Base-by-base conservation (phyloP, 177 flowering plant species). In the Vitis hybrid region DNA sequence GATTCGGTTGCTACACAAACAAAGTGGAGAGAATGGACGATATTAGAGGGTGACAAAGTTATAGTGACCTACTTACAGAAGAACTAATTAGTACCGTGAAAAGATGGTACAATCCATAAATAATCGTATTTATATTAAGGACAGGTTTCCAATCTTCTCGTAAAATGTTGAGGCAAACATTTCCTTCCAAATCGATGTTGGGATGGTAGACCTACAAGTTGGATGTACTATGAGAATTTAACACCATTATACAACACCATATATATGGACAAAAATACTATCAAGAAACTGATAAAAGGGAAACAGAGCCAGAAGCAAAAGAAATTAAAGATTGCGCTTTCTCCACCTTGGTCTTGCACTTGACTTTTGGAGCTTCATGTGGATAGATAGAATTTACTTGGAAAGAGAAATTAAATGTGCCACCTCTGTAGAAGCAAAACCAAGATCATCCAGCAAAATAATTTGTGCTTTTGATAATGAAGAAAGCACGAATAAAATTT, bases 141-240 rank as follows among this genome's bases (percentile, higher is more conserved):
- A 89, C 93, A 21, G 91, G 91, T 67, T 89, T 89, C 93, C 93
- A 89, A 68, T 89, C 93, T 80, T 89, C 93, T 56, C 93, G 68
- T 49, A 89, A 70, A 68, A 89, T 85, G 81, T 89, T 89, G 65
- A 87, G 85, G 75, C 91, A 87, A 12, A 89, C 91, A 74, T 86
- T 89, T 71, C 91, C 91, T 74, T 88, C 91, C 79, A 89, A 74
- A 77, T 89, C 90, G 46, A 89, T 88, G 64, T 89, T 89, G 2
- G 94, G 92, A 73, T 89, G 94, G 73, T 88, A 89, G 4, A 88
- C 84, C 94, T 89, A 81, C 70, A 74, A 69, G 7, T 64, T 9
- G 16, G 49, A n/a, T 56, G 13, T 3, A 11, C 57, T n/a, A 49
- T 4, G 18, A 19, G 46, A 18, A 18, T 6, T 19, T 10, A 64